phyloP scores from a whole-genome alignment of 1,139 yeast genomes.

The Diutina scorzettiae region DNA sequence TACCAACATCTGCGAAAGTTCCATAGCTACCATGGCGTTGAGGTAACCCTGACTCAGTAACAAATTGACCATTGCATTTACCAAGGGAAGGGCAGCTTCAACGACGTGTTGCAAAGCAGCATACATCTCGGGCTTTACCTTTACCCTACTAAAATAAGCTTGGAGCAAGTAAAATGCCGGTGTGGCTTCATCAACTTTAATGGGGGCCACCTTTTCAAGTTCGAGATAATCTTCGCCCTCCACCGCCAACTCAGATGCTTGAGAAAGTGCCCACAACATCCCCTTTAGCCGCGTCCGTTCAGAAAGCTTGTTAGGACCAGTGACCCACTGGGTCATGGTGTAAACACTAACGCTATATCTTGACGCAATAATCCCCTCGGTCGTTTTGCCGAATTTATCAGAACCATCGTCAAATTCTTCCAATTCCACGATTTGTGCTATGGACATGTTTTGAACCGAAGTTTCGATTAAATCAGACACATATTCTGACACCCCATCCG shows the following conservation, averaged over 20 bases:
- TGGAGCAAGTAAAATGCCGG: conserved; percentile 35
- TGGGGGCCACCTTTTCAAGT: background rate
- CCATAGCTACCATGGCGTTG: conserved; percentile 77
- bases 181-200: background rate
- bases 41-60: conserved; percentile 72
- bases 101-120: conserved; percentile 46
- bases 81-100: conserved; percentile 33
- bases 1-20: conserved; percentile 75
- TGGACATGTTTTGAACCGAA: conserved; percentile 53
- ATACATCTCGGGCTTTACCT: conserved; percentile 42
- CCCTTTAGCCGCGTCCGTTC: conserved; percentile 48
- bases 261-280: conserved; percentile 52
- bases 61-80: conserved; percentile 63
- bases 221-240: background rate
- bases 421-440: conserved; percentile 52
- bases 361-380: conserved; percentile 66
- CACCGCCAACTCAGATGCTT: conserved; percentile 49
- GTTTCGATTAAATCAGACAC: conserved; percentile 75
- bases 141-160: conserved; percentile 64
- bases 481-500: conserved; percentile 63
- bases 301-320: conserved; percentile 23
- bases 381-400: conserved; percentile 42
- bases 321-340: conserved; percentile 46
- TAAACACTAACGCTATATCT: conserved; percentile 53
- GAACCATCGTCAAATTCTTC: conserved; percentile 27